Evolutionary conservation across 805 yeast genomes (phyloP).

Genomic region (Nakazawaea sp.): DNA sequence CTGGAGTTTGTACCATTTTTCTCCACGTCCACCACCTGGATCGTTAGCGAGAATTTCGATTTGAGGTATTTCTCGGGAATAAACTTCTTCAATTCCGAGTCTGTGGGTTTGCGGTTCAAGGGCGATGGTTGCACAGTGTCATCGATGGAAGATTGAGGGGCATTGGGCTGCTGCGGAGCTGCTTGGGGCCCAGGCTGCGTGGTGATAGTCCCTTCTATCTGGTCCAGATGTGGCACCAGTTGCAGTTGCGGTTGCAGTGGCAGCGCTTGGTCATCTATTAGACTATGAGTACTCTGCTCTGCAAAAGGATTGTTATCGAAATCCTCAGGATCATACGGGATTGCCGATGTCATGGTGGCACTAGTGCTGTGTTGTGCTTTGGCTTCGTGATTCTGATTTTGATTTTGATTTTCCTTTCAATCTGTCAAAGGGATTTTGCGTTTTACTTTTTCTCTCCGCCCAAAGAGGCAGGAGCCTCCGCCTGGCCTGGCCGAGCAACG

Average conservation of each 20-base stretch:
- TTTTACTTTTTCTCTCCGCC: too few species aligned
- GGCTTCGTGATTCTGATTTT: too few species aligned
- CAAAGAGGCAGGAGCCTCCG: too few species aligned
- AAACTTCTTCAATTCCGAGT: slow-evolving; percentile 34
- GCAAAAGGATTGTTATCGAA: slow-evolving; percentile 60
- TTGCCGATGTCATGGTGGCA: slow-evolving; percentile 28
- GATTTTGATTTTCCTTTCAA: too few species aligned
- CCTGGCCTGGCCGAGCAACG: too few species aligned
- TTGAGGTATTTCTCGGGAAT: slow-evolving; percentile 45
- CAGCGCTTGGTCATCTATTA: slow-evolving; percentile 7
- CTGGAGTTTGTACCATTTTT: slow-evolving; percentile 42
- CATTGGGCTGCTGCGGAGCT: not conserved
- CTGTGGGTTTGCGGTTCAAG: slow-evolving; percentile 22
- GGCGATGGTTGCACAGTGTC: slow-evolving; percentile 12
- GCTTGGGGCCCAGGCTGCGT: not conserved
- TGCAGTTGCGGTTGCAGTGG: not conserved
- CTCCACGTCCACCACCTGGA: slow-evolving; percentile 66
- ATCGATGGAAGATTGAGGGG: slow-evolving; percentile 1
- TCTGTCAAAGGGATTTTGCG: too few species aligned
- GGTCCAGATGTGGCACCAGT: not conserved
- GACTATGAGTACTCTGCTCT: slow-evolving; percentile 23
- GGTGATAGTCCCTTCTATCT: not conserved
- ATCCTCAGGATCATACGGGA: slow-evolving; percentile 40
- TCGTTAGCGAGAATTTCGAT: slow-evolving; percentile 31
- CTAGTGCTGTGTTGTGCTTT: too few species aligned